Conservation (phyloP, 768 basidiomycete genomes). For the Pisolithus sp. region DNA sequence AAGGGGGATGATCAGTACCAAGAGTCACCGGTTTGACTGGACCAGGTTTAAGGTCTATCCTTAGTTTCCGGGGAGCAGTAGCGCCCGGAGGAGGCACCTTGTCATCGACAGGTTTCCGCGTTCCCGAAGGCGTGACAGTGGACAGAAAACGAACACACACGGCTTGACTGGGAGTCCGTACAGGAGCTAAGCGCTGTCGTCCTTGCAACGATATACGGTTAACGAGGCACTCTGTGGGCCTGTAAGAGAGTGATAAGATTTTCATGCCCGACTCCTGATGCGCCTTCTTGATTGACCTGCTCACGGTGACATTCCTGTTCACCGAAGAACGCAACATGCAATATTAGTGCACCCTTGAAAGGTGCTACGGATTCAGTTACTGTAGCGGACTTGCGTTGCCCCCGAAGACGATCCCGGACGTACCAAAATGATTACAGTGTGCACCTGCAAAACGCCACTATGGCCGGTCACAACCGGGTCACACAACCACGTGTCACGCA, state of each 20-base stretch:
- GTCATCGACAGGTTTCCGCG: constrained; percentile 14
- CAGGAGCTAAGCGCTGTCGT: background rate
- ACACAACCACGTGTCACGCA: too few species aligned
- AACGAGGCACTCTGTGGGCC: background rate
- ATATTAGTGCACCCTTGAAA: constrained; percentile 8
- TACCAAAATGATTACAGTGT: too few species aligned
- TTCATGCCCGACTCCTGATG: background rate
- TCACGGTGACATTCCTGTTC: constrained; percentile 32
- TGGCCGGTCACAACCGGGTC: background rate
- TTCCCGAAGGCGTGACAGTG: constrained; percentile 20
- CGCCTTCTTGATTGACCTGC: constrained; percentile 25
- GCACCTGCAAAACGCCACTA: too few species aligned
- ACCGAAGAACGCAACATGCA: constrained; percentile 35
- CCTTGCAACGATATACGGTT: background rate
- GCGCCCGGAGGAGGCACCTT: constrained; percentile 19
- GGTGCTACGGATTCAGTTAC: too few species aligned
- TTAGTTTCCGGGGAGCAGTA: constrained; percentile 28
- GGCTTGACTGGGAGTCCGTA: constrained; percentile 1
- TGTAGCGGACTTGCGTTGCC: background rate
- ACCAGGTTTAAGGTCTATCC: constrained; percentile 58
- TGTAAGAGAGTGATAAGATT: background rate
- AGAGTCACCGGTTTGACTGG: constrained; percentile 44
- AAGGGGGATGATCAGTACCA: constrained; percentile 12
- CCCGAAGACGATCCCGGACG: background rate
- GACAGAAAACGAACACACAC: constrained; percentile 19